These are phyloP conservation scores for Wickerhamiella cacticola DNA, from an alignment of 805 yeast genomes.

Conservation along the genomic window DNA sequence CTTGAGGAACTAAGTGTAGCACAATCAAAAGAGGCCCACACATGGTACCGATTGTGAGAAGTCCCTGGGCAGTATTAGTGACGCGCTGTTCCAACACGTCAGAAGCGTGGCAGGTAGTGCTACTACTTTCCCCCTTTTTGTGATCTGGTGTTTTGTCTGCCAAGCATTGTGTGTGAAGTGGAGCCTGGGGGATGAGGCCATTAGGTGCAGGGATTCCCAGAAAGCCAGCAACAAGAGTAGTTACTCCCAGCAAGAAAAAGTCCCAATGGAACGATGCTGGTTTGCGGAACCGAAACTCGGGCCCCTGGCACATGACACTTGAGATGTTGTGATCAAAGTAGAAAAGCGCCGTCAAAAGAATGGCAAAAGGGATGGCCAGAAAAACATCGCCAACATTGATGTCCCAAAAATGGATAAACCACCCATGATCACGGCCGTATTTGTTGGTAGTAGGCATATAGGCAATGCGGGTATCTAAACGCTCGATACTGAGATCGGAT, in stretches of 20 bases:
- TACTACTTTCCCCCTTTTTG: constrained; percentile 15
- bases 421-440: constrained; percentile 37
- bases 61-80: constrained; percentile 75
- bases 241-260: constrained; percentile 66
- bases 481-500: constrained; percentile 42
- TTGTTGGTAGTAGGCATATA: constrained; percentile 54
- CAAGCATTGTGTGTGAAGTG: constrained; percentile 73
- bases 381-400: constrained; percentile 65
- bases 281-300: constrained; percentile 65
- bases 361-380: constrained; percentile 85
- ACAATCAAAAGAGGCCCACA: constrained; percentile 73
- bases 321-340: constrained; percentile 95
- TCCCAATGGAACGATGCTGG: constrained; percentile 93
- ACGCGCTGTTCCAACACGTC: constrained; percentile 81
- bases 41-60: constrained; percentile 78
- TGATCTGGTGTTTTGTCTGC: constrained; percentile 21
- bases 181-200: constrained; percentile 95
- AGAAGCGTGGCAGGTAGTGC: constrained; percentile 17
- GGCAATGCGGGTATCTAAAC: constrained; percentile 56
- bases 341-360: constrained; percentile 69
- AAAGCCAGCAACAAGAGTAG: constrained; percentile 78
- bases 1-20: constrained; percentile 78
- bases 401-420: constrained; percentile 74
- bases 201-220: constrained; percentile 93
- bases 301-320: constrained; percentile 80